Base-by-base conservation (phyloP, 1,139 yeast genomes). In the Geotrichum bryndzae region DNA sequence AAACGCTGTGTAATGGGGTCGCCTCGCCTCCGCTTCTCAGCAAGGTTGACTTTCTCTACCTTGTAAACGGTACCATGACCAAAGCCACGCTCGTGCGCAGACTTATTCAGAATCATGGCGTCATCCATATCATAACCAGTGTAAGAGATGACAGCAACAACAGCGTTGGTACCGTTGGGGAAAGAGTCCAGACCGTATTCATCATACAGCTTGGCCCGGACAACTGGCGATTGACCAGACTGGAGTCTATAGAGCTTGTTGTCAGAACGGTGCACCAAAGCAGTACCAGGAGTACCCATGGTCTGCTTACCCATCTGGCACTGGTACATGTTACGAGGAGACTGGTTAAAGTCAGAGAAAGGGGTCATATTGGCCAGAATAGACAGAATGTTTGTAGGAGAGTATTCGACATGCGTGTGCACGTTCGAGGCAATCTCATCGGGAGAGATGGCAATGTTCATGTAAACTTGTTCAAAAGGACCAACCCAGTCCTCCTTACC, bases 291-390 rank as follows among this genome's bases (percentile, higher is more conserved):
- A 4, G 99, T 94, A 78, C 99, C 99, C 99, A 94, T 94, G 29
- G 99, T 94, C 81, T 94, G 99, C 79, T 94, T 94, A 84, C 98
- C 99, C 99, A 94, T 94, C 82, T 95, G 99, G 80, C 99, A 94
- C 79, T 94, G 99, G 76, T 94, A 94, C 99, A 95, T 94, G 76
- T 94, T 94, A 85, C 99, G 88, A 71, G 99, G 99, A 46, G 98
- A 91, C 80, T 94, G 99, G 77, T 94, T 94, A 80, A 94, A 95
- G 77, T 94, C 99, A 1, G 98, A 92, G 74, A 90, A 94, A 68
- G 99, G 99, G 0, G 99, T 94, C 79, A 94, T 81, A 76, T 94
- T 94, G 66, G 98, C 98, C 76, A 94, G 81, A 69, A 94, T 94
- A 23, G 97, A 90, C 69, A 94, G 80, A 64, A 94, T 90, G 74